Conservation (phyloP, 805 yeast genomes). For the Starmerella gropengiesseri region DNA sequence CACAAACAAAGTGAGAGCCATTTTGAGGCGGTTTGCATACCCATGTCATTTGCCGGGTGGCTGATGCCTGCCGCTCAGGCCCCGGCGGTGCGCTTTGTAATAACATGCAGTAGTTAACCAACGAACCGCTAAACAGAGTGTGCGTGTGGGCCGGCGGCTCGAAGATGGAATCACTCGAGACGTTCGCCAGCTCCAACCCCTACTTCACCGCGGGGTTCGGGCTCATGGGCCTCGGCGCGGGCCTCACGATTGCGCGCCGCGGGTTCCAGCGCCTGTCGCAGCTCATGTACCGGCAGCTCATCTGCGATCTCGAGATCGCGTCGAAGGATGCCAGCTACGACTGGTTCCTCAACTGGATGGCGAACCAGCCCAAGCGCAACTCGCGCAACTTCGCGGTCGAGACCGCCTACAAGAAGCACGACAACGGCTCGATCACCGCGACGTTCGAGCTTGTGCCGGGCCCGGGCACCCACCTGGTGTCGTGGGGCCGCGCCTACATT, state of each 20-base stretch:
- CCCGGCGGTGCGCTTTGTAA: too few species aligned
- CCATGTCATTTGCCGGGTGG: too few species aligned
- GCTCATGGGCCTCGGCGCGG: conserved; percentile 87
- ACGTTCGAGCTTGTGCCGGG: conserved; percentile 91
- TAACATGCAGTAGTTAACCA: too few species aligned
- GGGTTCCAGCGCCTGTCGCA: conserved; percentile 53
- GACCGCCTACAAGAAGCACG: conserved; percentile 76
- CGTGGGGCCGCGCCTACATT: conserved; percentile 79
- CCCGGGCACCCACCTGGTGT: conserved; percentile 84
- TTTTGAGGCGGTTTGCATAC: too few species aligned
- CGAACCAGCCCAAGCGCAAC: conserved; percentile 59
- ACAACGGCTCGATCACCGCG: conserved; percentile 81
- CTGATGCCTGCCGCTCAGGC: too few species aligned
- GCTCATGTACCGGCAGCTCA: conserved; percentile 65
- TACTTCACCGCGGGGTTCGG: conserved; percentile 99
- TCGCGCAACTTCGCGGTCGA: conserved; percentile 85
- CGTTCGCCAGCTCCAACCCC: conserved; percentile 55
- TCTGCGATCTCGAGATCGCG: conserved; percentile 88
- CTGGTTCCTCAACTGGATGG: conserved; percentile 97
- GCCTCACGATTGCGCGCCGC: conserved; percentile 63
- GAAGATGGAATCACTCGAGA: conserved; percentile 13
- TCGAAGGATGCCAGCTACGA: conserved; percentile 84
- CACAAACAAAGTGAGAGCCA: too few species aligned
- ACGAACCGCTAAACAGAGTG: too few species aligned
- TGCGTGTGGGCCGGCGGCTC: background rate